A percentile compares a stretch with the other conserved stretches of the same genome.
Evolutionary conservation across 2,329 filamentous ascomycete genomes (phyloP).

Genomic region (Microsporum ferrugineum): DNA sequence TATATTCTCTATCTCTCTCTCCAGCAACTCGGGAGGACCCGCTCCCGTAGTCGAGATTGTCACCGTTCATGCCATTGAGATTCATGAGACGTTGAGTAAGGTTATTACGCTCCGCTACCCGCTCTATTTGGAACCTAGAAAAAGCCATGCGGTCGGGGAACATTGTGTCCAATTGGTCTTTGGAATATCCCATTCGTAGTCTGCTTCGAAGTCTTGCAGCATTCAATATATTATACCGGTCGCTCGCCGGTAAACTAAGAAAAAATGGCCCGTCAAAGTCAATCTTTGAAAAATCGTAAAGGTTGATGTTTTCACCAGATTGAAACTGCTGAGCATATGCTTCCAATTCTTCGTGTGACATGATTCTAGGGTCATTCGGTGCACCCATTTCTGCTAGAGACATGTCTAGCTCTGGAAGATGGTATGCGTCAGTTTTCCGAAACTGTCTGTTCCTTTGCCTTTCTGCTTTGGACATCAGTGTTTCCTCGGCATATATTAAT

Average conservation of each 20-base stretch:
- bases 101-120: conserved; percentile 84
- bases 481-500: conserved; percentile 82
- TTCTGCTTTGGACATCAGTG: conserved; percentile 68
- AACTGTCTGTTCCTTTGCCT: conserved; percentile 64
- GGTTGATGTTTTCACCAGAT: conserved; percentile 71
- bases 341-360: conserved; percentile 89
- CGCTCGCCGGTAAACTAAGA: conserved; percentile 72
- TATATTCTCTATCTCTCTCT: conserved; percentile 86
- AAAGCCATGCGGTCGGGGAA: conserved; percentile 97
- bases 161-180: conserved; percentile 92
- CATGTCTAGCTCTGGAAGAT: conserved; percentile 72
- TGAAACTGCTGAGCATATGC: conserved; percentile 90
- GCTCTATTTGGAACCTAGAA: conserved; percentile 88
- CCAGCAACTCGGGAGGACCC: conserved; percentile 46
- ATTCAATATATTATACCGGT: conserved; percentile 95
- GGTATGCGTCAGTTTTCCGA: conserved; percentile 86
- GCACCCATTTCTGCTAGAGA: conserved; percentile 76
- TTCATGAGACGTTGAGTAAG: conserved; percentile 91
- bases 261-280: conserved; percentile 97
- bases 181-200: conserved; percentile 88
- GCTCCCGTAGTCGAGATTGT: conserved; percentile 55
- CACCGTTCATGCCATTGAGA: conserved; percentile 76
- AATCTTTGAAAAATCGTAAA: conserved; percentile 97
- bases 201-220: conserved; percentile 79
- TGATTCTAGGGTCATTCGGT: conserved; percentile 85